These are phyloP conservation scores for Trichomonas tenax DNA, from an alignment of 208 protist species.

Conservation along the genomic window DNA sequence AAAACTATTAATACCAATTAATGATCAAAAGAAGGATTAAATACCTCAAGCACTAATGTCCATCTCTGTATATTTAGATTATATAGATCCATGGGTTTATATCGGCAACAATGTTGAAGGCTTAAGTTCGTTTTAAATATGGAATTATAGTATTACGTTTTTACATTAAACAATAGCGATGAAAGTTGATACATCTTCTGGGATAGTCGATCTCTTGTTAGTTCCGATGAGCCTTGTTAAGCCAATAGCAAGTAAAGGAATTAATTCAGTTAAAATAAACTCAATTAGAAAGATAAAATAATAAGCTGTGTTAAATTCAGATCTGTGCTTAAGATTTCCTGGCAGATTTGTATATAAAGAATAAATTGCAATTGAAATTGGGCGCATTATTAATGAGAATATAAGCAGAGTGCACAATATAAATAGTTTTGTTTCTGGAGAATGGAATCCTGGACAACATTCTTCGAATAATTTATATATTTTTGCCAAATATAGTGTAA, in stretches of 20 bases:
- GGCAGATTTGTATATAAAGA: background rate
- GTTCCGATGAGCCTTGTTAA: background rate
- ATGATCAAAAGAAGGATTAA: too few relatives aligned
- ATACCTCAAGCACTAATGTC: too few relatives aligned
- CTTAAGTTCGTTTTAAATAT: too few relatives aligned
- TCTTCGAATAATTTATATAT: background rate
- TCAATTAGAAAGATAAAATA: background rate
- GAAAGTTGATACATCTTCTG: background rate
- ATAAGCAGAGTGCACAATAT: background rate
- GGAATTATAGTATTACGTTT: too few relatives aligned
- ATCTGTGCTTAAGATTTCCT: background rate
- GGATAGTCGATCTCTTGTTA: background rate
- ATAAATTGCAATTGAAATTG: background rate
- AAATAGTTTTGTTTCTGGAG: background rate
- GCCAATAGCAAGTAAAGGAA: background rate
- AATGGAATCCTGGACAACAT: background rate
- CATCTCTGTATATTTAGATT: too few relatives aligned
- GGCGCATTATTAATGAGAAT: background rate
- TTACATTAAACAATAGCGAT: background rate
- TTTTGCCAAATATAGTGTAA: background rate
- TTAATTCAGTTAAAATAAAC: background rate
- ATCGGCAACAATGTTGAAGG: too few relatives aligned
- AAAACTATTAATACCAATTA: too few relatives aligned
- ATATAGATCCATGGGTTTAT: too few relatives aligned
- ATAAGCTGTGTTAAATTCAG: background rate